These are phyloP conservation scores for Solanum arcanum DNA, from an alignment of 257 asterid species.

Conservation along the genomic window DNA sequence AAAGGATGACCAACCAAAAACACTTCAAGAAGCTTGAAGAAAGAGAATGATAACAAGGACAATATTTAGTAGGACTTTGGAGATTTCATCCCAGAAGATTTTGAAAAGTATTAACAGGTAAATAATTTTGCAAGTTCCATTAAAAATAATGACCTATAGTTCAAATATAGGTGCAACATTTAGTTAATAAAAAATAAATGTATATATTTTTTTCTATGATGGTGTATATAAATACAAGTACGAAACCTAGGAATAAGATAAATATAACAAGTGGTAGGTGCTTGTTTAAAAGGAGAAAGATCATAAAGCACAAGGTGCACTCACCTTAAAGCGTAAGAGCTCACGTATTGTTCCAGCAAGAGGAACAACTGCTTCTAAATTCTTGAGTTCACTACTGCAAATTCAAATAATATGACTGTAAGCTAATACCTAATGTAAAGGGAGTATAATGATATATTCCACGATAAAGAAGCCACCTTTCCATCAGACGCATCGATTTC, in stretches of 20 bases:
- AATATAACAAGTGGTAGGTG: not conserved
- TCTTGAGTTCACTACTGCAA: slow-evolving; percentile 36
- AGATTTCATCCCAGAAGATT: not conserved
- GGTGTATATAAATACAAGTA: not conserved
- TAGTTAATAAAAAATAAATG: not conserved
- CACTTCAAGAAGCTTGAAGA: not conserved
- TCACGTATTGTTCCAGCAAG: slow-evolving; percentile 57
- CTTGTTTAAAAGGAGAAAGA: not conserved
- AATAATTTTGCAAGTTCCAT: not conserved
- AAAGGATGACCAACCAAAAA: not conserved
- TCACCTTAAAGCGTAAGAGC: slow-evolving; percentile 73
- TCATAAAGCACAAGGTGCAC: slow-evolving; percentile 12
- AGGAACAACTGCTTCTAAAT: slow-evolving; percentile 53
- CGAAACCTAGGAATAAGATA: not conserved
- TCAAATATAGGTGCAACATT: not conserved
- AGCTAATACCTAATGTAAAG: not conserved
- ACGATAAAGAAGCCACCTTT: slow-evolving; percentile 29
- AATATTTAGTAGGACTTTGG: not conserved
- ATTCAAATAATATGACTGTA: slow-evolving; percentile 3
- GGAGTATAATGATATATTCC: not conserved
- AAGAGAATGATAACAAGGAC: not conserved
- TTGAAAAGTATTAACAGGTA: not conserved
- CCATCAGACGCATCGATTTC: slow-evolving; percentile 25
- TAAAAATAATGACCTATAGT: not conserved
- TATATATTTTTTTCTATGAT: not conserved